Percentiles rank a stretch among this genome's conserved stretches.
Conservation (phyloP, 495 filamentous ascomycete genomes). For the Lophium mytilinum region DNA sequence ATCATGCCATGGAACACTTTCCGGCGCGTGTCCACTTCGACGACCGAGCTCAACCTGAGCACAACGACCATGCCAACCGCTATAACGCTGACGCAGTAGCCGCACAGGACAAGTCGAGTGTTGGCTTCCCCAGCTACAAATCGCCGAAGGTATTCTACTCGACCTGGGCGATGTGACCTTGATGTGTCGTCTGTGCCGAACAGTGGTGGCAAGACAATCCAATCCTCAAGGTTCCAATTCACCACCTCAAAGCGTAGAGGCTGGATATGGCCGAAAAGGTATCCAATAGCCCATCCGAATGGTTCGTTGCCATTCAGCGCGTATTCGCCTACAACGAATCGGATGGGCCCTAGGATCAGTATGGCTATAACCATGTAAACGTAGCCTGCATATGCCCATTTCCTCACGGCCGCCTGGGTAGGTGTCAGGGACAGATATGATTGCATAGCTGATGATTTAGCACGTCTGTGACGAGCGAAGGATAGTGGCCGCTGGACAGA, state of each 20-base stretch:
- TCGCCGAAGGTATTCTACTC: slow-evolving; percentile 16
- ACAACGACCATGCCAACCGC: slow-evolving; percentile 63
- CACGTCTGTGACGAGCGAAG: slow-evolving; percentile 49
- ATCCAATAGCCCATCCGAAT: slow-evolving; percentile 84
- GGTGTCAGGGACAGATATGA: slow-evolving; percentile 75
- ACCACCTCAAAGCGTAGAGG: slow-evolving; percentile 49
- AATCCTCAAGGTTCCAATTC: slow-evolving; percentile 56
- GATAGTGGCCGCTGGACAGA: background rate
- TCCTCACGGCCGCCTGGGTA: slow-evolving; percentile 62
- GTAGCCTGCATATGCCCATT: slow-evolving; percentile 75
- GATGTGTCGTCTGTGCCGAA: slow-evolving; percentile 26
- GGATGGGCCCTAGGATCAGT: slow-evolving; percentile 63
- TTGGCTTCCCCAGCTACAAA: slow-evolving; percentile 59
- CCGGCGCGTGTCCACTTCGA: slow-evolving; percentile 89
- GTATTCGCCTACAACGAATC: slow-evolving; percentile 53
- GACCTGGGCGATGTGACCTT: background rate
- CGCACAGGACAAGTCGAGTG: slow-evolving; percentile 66
- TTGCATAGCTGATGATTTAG: slow-evolving; percentile 56
- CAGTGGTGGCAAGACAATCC: slow-evolving; percentile 65
- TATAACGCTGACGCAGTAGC: slow-evolving; percentile 64
- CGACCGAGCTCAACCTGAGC: slow-evolving; percentile 57
- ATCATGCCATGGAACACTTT: slow-evolving; percentile 99
- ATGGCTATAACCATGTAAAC: slow-evolving; percentile 58
- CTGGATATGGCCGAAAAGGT: slow-evolving; percentile 72
- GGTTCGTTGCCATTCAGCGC: slow-evolving; percentile 71